Percentiles rank a stretch among this genome's conserved stretches.
phyloP scores from a whole-genome alignment of 1,139 yeast genomes.

The Nadsonia commutata region DNA sequence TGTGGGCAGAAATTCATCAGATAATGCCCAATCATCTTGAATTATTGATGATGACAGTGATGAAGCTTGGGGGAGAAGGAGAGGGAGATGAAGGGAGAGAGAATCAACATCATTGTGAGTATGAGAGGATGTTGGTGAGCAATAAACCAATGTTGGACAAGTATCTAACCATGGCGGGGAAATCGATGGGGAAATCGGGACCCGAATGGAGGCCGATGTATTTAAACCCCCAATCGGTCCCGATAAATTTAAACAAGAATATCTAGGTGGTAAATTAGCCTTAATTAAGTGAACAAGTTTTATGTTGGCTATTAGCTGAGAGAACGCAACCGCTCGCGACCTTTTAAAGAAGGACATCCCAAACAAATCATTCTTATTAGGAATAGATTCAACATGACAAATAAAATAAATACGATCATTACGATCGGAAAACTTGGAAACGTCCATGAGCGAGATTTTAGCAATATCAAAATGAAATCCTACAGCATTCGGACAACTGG shows the following conservation, averaged over 20 bases:
- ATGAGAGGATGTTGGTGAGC: neutral
- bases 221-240: too few species aligned
- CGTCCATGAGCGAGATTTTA: slow-evolving; percentile 17
- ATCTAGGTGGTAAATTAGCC: slow-evolving; percentile 18
- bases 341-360: slow-evolving; percentile 18
- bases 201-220: too few species aligned
- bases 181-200: too few species aligned
- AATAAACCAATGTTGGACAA: neutral
- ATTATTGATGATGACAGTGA: neutral
- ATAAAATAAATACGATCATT: slow-evolving; percentile 13
- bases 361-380: slow-evolving; percentile 10
- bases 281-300: slow-evolving; percentile 21
- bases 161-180: too few species aligned
- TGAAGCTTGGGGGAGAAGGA: neutral
- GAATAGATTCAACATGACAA: slow-evolving; percentile 10
- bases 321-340: slow-evolving; percentile 16
- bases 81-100: neutral
- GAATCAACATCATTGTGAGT: neutral
- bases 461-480: slow-evolving; percentile 17
- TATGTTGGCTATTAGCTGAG: slow-evolving; percentile 18
- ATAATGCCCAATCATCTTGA: slow-evolving; percentile 16
- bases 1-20: slow-evolving; percentile 16
- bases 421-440: slow-evolving; percentile 10
- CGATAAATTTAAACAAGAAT: slow-evolving; percentile 6
- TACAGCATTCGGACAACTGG: slow-evolving; percentile 8